These are phyloP conservation scores for Lentinula novae-zelandiae DNA, from an alignment of 1,284 basidiomycete species.

Conservation along the genomic window DNA sequence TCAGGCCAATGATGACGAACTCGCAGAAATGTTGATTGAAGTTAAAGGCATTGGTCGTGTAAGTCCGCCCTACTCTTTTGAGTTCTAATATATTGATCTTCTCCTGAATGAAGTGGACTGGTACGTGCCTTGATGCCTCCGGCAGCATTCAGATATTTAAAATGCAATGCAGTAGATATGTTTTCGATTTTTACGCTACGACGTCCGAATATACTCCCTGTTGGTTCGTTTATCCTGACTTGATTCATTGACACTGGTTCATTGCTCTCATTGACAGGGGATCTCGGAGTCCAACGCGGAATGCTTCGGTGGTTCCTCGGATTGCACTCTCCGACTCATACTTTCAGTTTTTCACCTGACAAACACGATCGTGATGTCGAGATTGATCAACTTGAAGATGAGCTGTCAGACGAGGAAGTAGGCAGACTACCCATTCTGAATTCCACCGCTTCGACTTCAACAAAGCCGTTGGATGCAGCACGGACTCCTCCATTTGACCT, in stretches of 20 bases:
- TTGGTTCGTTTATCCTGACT: constrained; percentile 40
- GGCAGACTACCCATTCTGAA: constrained; percentile 10
- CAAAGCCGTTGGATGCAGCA: neutral
- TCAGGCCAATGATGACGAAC: constrained; percentile 69
- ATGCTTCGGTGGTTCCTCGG: constrained; percentile 73
- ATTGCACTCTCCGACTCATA: constrained; percentile 52
- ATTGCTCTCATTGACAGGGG: constrained; percentile 41
- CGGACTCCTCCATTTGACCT: constrained; percentile 6
- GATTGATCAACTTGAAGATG: constrained; percentile 23
- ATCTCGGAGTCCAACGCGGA: constrained; percentile 81
- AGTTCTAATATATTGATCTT: neutral
- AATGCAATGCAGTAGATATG: constrained; percentile 64
- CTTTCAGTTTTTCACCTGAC: constrained; percentile 49
- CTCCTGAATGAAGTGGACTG: constrained; percentile 41
- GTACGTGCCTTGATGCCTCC: constrained; percentile 23
- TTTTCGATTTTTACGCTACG: constrained; percentile 86
- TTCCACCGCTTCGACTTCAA: neutral
- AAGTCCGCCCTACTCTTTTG: constrained; percentile 24
- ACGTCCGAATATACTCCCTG: constrained; percentile 78
- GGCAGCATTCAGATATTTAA: neutral
- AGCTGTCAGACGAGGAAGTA: constrained; percentile 16
- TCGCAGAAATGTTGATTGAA: constrained; percentile 70
- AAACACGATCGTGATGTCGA: constrained; percentile 40
- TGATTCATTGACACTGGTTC: neutral
- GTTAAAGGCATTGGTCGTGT: constrained; percentile 81